Evolutionary conservation across 805 yeast species (phyloP).

Genomic region (Naumovozyma castellii): DNA sequence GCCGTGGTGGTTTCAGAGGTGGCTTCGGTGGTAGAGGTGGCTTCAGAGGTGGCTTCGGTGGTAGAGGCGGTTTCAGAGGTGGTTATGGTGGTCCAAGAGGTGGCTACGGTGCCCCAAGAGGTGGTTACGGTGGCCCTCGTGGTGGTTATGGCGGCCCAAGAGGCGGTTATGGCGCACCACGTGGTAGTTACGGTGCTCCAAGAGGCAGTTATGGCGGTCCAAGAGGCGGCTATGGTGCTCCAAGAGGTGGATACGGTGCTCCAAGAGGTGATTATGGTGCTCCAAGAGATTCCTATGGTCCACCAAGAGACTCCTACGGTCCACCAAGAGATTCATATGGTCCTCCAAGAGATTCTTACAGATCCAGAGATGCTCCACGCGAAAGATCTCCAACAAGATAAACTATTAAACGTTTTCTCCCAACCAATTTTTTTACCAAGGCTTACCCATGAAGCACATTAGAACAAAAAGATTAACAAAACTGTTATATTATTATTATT

Average conservation of each 20-base stretch:
- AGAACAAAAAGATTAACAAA: neutral
- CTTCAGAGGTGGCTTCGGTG: constrained; percentile 34
- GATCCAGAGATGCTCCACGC: constrained; percentile 44
- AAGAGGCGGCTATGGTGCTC: constrained; percentile 29
- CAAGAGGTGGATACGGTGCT: constrained; percentile 32
- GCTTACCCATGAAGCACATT: too few species aligned
- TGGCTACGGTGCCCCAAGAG: constrained; percentile 35
- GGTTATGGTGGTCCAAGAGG: constrained; percentile 32
- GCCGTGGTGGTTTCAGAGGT: constrained; percentile 42
- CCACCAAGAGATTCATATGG: constrained; percentile 24
- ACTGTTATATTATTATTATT: neutral
- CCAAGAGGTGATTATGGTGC: constrained; percentile 20
- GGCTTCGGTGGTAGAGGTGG: constrained; percentile 38
- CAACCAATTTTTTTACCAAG: neutral
- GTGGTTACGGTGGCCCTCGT: constrained; percentile 34
- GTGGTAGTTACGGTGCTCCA: constrained; percentile 33
- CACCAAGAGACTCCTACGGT: constrained; percentile 26
- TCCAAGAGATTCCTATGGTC: constrained; percentile 26
- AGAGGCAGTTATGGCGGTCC: constrained; percentile 26
- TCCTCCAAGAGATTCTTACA: constrained; percentile 36
- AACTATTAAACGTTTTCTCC: constrained; percentile 3
- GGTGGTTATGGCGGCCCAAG: constrained; percentile 35
- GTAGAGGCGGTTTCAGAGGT: constrained; percentile 31
- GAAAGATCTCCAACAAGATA: constrained; percentile 75
- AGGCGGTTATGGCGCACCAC: constrained; percentile 34